These are phyloP conservation scores for Posidonia australis DNA, from an alignment of 106 monocot species.

Conservation along the genomic window DNA sequence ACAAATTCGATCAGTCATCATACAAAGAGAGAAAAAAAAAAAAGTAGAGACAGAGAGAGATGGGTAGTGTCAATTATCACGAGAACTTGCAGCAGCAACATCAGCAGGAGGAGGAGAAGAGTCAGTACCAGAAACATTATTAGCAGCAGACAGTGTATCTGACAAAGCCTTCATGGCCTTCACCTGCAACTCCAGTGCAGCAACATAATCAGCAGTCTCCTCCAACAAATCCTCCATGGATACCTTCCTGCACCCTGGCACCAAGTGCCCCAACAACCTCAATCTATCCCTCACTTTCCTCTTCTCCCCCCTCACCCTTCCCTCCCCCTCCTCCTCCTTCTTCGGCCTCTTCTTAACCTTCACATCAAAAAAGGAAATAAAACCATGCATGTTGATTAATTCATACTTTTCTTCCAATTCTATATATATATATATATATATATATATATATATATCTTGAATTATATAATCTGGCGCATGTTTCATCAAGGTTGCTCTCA, in stretches of 20 bases:
- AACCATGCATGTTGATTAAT: no score
- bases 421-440: neutral
- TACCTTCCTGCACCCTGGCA: conserved; percentile 60
- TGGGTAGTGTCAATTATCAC: no score
- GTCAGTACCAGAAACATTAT: neutral
- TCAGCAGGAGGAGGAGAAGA: neutral
- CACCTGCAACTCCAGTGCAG: conserved; percentile 82
- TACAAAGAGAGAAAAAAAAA: no score
- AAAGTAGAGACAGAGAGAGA: no score
- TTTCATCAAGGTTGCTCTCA: no score
- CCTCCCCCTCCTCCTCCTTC: conserved; percentile 24
- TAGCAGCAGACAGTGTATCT: conserved; percentile 39
- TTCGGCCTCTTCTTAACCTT: conserved; percentile 17
- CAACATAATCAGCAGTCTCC: conserved; percentile 73
- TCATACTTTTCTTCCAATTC: no score
- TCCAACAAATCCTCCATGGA: conserved; percentile 39
- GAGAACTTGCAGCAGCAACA: neutral
- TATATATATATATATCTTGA: neutral
- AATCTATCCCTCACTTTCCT: conserved; percentile 49
- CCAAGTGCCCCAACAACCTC: conserved; percentile 29
- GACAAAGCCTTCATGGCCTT: conserved; percentile 67
- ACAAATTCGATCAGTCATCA: no score
- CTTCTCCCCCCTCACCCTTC: conserved; percentile 15
- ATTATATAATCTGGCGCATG: conserved; percentile 12
- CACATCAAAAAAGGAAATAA: neutral